Percentiles rank a stretch among this genome's conserved stretches.
phyloP scores from a whole-genome alignment of 2,329 filamentous ascomycete species.

The Xylaria multiplex region DNA sequence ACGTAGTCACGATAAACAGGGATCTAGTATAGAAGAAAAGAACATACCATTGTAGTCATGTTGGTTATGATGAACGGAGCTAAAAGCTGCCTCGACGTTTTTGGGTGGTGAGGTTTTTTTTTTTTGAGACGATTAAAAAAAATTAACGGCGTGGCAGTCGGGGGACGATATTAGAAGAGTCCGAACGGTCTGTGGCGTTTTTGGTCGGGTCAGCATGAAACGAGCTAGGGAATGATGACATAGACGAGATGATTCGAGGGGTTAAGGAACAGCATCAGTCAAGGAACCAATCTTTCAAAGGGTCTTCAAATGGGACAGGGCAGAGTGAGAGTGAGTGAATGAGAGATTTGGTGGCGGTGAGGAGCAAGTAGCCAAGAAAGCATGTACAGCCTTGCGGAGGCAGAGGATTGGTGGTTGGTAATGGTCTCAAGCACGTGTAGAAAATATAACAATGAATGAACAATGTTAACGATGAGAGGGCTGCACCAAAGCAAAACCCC shows the following conservation, averaged over 20 bases:
- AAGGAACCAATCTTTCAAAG: neutral
- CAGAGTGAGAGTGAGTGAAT: conserved; percentile 1
- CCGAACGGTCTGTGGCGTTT: conserved; percentile 22
- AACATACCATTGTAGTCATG: conserved; percentile 52
- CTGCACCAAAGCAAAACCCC: neutral
- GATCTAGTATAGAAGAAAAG: neutral
- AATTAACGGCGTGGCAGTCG: neutral
- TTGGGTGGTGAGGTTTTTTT: conserved; percentile 23
- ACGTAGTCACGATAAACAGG: neutral
- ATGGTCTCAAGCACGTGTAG: conserved; percentile 9
- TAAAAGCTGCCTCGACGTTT: conserved; percentile 26
- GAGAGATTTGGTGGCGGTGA: neutral
- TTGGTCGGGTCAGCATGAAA: conserved; percentile 28
- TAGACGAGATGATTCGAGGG: neutral
- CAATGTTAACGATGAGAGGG: conserved; percentile 22
- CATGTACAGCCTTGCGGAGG: conserved; percentile 24
- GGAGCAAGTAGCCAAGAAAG: neutral
- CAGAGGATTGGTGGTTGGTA: neutral
- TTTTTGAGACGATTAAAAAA: conserved; percentile 1
- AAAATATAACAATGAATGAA: conserved; percentile 26
- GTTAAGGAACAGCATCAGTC: neutral
- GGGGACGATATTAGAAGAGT: conserved; percentile 13
- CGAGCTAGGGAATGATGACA: neutral
- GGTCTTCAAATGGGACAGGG: neutral
- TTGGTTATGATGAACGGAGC: conserved; percentile 40